A percentile compares a stretch with the other conserved stretches of the same genome.
phyloP scores from a whole-genome alignment of 2,329 filamentous ascomycete genomes.

The Verruconis gallopava region DNA sequence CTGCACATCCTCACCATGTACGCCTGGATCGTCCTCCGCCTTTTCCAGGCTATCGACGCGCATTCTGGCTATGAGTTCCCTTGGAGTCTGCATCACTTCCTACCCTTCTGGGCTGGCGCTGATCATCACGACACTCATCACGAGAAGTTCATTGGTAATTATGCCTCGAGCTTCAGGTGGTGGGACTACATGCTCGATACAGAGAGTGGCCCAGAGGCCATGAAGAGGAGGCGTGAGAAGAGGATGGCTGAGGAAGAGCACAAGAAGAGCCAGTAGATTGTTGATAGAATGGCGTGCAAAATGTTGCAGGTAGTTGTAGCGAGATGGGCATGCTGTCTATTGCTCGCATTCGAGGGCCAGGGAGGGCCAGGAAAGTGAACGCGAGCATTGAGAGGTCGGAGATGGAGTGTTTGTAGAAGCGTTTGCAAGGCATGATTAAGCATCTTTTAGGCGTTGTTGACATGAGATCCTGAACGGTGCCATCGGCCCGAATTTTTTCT shows the following conservation, averaged over 20 bases:
- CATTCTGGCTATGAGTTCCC: conserved; percentile 98
- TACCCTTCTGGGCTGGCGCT: conserved; percentile 96
- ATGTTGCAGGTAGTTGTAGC: no score
- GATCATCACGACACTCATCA: conserved; percentile 96
- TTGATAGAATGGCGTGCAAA: no score
- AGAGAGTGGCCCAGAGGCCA: conserved; percentile 77
- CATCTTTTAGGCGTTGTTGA: no score
- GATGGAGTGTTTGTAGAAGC: no score
- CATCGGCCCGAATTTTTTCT: no score
- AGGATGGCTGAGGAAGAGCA: conserved; percentile 47
- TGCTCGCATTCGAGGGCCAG: no score
- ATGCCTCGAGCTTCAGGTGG: conserved; percentile 95
- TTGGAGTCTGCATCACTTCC: conserved; percentile 87
- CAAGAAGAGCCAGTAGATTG: neutral
- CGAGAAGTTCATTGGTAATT: conserved; percentile 98
- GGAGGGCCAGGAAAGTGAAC: no score
- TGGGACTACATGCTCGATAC: conserved; percentile 95
- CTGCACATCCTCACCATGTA: conserved; percentile 98
- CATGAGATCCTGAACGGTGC: no score
- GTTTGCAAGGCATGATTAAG: no score
- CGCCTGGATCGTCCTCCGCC: conserved; percentile 78
- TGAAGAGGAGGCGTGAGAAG: conserved; percentile 62
- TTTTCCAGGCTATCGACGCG: conserved; percentile 96
- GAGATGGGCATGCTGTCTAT: no score
- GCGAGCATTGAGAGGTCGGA: no score